A percentile compares a stretch with the other conserved stretches of the same genome.
These are phyloP conservation scores for Pneumocystis jirovecii DNA, from an alignment of 1,139 yeast species.

Conservation along the genomic window DNA sequence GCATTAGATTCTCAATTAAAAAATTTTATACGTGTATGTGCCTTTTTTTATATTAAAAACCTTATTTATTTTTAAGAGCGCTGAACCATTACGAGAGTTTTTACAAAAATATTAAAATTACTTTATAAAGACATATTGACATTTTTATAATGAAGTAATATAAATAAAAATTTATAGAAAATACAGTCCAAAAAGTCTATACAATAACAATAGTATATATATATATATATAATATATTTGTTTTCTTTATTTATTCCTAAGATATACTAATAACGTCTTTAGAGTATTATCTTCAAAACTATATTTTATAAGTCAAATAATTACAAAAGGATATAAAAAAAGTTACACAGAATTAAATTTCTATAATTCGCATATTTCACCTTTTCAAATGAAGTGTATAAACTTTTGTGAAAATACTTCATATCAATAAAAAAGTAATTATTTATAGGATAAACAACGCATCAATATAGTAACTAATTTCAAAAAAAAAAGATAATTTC, in stretches of 20 bases:
- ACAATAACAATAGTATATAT: no score
- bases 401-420: neutral
- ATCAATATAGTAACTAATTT: neutral
- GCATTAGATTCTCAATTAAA: slow-evolving; percentile 18
- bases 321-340: no score
- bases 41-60: neutral
- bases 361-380: no score
- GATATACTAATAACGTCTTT: no score
- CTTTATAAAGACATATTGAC: neutral
- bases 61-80: neutral
- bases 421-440: neutral
- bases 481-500: neutral
- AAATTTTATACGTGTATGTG: slow-evolving; percentile 16
- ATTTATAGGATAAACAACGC: neutral
- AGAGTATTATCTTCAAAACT: no score
- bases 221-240: no score
- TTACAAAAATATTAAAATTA: neutral
- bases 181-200: neutral
- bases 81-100: neutral
- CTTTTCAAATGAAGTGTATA: no score
- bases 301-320: no score
- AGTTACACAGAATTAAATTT: no score
- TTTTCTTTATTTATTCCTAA: no score
- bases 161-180: neutral
- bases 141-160: neutral